A percentile compares a stretch with the other conserved stretches of the same genome.
Evolutionary conservation across 1,139 yeast genomes (phyloP).

Genomic region (Candida pseudoviswanathii): DNA sequence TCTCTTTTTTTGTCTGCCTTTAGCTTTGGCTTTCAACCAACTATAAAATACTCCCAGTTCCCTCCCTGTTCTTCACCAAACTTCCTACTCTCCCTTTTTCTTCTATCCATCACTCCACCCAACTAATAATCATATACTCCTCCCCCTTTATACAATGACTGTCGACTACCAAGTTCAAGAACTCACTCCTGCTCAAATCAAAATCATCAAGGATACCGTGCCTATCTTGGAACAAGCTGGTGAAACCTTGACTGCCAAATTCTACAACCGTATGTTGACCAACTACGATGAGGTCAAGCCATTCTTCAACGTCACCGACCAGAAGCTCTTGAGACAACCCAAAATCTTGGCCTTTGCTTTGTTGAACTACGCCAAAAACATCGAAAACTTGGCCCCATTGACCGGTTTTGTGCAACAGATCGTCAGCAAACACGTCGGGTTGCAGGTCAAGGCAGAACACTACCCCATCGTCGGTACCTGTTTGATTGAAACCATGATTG

Average conservation of each 20-base stretch:
- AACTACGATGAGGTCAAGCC: constrained; percentile 57
- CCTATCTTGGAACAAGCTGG: constrained; percentile 64
- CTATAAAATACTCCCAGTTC: background rate
- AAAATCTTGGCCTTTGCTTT: constrained; percentile 64
- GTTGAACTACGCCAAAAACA: constrained; percentile 62
- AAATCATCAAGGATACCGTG: constrained; percentile 54
- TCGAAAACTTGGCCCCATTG: constrained; percentile 59
- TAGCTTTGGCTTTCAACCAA: background rate
- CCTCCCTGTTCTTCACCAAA: background rate
- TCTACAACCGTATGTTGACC: constrained; percentile 57
- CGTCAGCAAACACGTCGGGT: constrained; percentile 66
- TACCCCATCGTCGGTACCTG: constrained; percentile 65
- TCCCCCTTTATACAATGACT: constrained; percentile 9
- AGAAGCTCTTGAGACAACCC: constrained; percentile 59
- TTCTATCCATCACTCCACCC: background rate
- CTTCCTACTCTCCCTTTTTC: background rate
- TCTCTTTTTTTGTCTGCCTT: background rate
- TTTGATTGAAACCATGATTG: constrained; percentile 54
- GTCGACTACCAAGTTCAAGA: constrained; percentile 18
- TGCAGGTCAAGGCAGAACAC: constrained; percentile 62
- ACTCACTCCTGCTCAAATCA: constrained; percentile 32
- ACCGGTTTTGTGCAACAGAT: constrained; percentile 59
- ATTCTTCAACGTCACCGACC: constrained; percentile 63
- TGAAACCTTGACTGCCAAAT: constrained; percentile 52
- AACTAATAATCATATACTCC: background rate